Conservation (phyloP, 148 eudicot species). For the Arctostaphylos glauca region DNA sequence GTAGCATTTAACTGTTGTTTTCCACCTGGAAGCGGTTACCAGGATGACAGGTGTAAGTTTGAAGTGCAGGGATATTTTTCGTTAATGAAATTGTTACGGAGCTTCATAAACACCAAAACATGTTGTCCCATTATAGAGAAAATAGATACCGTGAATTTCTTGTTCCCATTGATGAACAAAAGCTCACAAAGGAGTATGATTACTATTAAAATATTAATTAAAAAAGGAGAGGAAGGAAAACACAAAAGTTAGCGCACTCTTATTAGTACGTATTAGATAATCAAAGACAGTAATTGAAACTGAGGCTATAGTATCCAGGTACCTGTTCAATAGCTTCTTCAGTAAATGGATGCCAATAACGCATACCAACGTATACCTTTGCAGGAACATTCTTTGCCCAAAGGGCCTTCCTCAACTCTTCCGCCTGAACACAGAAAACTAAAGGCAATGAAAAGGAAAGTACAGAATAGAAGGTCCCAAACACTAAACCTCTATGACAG, state of each 20-base stretch:
- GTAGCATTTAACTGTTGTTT: neutral
- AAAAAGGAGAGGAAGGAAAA: neutral
- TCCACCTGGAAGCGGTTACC: neutral
- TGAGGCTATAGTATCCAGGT: neutral
- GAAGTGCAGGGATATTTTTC: neutral
- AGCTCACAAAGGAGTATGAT: neutral
- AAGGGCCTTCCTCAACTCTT: slow-evolving; percentile 79
- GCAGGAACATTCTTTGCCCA: slow-evolving; percentile 76
- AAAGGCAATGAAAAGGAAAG: slow-evolving; percentile 2
- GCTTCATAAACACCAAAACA: neutral
- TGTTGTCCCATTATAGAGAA: neutral
- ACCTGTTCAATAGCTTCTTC: slow-evolving; percentile 99
- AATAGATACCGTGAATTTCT: neutral
- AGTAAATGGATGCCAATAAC: slow-evolving; percentile 99
- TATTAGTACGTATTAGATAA: neutral
- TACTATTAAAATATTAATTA: neutral
- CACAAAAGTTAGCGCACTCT: neutral
- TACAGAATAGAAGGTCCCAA: neutral
- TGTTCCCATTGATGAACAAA: neutral
- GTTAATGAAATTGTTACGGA: neutral
- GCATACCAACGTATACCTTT: slow-evolving; percentile 97
- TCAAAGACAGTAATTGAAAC: neutral
- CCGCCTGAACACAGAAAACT: slow-evolving; percentile 54
- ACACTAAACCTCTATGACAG: neutral
- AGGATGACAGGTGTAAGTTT: neutral